Evolutionary conservation across 2,329 filamentous ascomycete genomes (phyloP), one percentile per base, ranked within the genome.

Genomic region (Epichloe typhina): DNA sequence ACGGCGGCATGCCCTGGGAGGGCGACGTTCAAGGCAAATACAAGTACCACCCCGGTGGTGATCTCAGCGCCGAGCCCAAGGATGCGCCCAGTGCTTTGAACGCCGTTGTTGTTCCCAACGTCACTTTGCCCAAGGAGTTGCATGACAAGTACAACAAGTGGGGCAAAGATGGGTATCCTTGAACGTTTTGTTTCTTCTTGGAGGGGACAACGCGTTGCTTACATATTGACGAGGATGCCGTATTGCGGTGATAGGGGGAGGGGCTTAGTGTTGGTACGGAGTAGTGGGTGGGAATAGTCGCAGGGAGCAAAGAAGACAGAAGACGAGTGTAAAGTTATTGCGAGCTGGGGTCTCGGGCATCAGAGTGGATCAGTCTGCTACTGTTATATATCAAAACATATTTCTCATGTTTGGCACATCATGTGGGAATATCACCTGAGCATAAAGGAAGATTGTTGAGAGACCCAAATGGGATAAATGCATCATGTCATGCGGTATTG

Each of bases 71-170:
- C 64, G 72, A 80, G 55, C 85, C 86, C 67, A 88, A 84, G 75
- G 88, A 96, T 64, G 93, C 93, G 55, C 93, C 93, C 58, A 95
- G 88, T 69, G 93, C 93, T 56, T 74, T 98, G 72, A 95, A 98
- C 78, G 86, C 86, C 57, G 90, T 96, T 61, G 84, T 98, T 66
- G 77, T 98, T 50, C 93, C 93, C 63, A 85, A 95, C 65, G 90
- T 98, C 65, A 93, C 84, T 64, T 76, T 97, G 60, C 90, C 93
- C 65, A 89, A 85, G 88, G 79, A 84, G 63, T 81, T 96, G 57
- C 93, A 98, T 74, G 93, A 98, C 62, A 86, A 85, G 75, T 97
- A 85, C 82, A 98, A 98, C 86, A 98, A 98, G 79, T 97, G 88
- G 82, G 93, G 93, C 71, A 97, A 97, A 82, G 93, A 97, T 60